Evolutionary conservation across 129 eudicot genomes (phyloP), one percentile per base, ranked within the genome.

Genomic region (Centrapalus pauciflorus): DNA sequence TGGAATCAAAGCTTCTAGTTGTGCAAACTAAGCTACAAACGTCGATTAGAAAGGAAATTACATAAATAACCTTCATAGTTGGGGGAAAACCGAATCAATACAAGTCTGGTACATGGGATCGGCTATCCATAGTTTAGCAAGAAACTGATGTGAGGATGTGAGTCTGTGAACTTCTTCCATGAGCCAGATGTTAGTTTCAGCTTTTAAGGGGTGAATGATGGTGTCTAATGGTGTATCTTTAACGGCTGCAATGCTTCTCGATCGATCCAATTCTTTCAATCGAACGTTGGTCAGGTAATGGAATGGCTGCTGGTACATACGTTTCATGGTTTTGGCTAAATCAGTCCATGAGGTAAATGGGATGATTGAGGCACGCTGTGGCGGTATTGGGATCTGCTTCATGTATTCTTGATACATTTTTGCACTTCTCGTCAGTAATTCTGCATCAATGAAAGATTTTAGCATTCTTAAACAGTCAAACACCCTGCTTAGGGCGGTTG

Each of bases 171-270:
- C 83, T 72, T 91, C 94, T 83, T 87, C 97, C 32, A 88, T 79
- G 24, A 91, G 80, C 97, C 97, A 91, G 10, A 91, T 80, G 79
- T 35, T 77, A 25, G 84, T 73, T 75, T 91, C 97, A 0, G 97
- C 97, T 75, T 87, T 85, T 60, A 69, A 49, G 2, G 96, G 96
- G 72, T 83, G 94, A 34, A 85, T 74, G 7, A 83, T 13, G n/a
- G 77, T 64, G 73, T 88, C 94, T 51, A 91, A 66, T 17, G 66
- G 64, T 57, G 77, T 82, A 27, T 69, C 89, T 20, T 70, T 80
- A 24, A 26, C 19, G 29, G 21, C 55, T 25, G 65, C 76, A 41
- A 79, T 84, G 24, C 75, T 23, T 61, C 88, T 82, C 77, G 69
- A 58, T 27, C 70, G 61, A 67, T 90, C 96, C 96, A 79, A 79